Percentiles rank a stretch among this genome's conserved stretches.
phyloP scores from a whole-genome alignment of 495 filamentous ascomycete genomes.

The Podospora appendiculata region DNA sequence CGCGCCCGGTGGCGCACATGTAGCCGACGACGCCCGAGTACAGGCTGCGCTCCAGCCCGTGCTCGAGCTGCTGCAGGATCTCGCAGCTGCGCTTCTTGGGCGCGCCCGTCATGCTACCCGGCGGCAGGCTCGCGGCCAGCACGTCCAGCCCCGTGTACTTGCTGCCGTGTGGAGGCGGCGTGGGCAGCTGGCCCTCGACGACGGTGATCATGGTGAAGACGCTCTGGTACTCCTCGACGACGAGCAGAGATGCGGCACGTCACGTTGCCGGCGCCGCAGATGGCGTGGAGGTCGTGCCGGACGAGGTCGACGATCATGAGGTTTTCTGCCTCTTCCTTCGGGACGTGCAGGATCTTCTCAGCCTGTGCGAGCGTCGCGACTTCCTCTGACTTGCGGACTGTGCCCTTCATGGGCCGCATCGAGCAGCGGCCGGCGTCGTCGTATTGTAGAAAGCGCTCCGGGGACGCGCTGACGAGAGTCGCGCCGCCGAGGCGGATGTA shows the following conservation, averaged over 20 bases:
- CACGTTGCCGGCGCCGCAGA: constrained; percentile 66
- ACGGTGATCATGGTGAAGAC: constrained; percentile 89
- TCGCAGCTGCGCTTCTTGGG: constrained; percentile 87
- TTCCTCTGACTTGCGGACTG: constrained; percentile 61
- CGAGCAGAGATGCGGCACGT: constrained; percentile 60
- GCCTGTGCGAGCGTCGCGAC: constrained; percentile 57
- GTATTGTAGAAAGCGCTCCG: constrained; percentile 85
- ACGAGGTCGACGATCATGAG: constrained; percentile 98
- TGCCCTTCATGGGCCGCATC: constrained; percentile 91
- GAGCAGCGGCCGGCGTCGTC: constrained; percentile 47
- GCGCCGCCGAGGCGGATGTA: constrained; percentile 63
- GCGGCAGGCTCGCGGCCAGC: constrained; percentile 69
- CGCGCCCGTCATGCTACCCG: constrained; percentile 92
- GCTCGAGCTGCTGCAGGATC: constrained; percentile 63
- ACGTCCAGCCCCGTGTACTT: constrained; percentile 60
- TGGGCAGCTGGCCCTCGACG: constrained; percentile 60
- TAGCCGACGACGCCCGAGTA: constrained; percentile 90
- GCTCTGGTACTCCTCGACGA: constrained; percentile 81
- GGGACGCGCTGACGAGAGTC: constrained; percentile 77
- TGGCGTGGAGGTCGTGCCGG: constrained; percentile 79
- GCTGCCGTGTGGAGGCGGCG: not conserved
- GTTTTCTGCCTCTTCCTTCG: constrained; percentile 92
- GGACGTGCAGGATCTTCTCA: constrained; percentile 57
- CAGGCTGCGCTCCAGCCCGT: constrained; percentile 56
- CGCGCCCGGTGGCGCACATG: constrained; percentile 74